Conservation (phyloP, 192 early-diverging fungal species). For the Coemansia sp. region DNA sequence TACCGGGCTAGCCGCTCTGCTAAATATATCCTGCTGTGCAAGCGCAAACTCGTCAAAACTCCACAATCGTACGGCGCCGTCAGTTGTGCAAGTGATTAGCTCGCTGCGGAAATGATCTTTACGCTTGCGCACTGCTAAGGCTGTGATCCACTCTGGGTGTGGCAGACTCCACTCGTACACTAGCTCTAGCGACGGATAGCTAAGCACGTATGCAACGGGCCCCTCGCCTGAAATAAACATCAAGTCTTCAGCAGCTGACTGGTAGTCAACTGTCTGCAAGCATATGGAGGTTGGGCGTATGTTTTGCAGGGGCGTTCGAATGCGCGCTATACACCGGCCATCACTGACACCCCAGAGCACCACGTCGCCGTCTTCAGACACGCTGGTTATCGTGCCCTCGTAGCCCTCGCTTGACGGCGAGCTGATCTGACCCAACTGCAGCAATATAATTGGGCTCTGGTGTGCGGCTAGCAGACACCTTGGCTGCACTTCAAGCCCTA, state of each 20-base stretch:
- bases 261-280: slow-evolving; percentile 42
- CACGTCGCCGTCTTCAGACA: slow-evolving; percentile 43
- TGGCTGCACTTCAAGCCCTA: slow-evolving; percentile 22
- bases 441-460: slow-evolving; percentile 25
- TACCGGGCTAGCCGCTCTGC: slow-evolving; percentile 29
- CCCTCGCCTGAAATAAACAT: slow-evolving; percentile 50
- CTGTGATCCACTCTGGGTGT: slow-evolving; percentile 49
- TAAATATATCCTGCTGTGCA: slow-evolving; percentile 43
- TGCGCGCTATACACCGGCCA: slow-evolving; percentile 47
- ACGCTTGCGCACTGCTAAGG: slow-evolving; percentile 41
- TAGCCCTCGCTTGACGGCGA: slow-evolving; percentile 33
- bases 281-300: slow-evolving; percentile 32
- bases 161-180: slow-evolving; percentile 47
- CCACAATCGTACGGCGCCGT: slow-evolving; percentile 51
- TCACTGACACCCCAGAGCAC: slow-evolving; percentile 44
- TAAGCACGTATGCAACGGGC: slow-evolving; percentile 26
- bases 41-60: slow-evolving; percentile 54
- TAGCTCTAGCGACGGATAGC: slow-evolving; percentile 47
- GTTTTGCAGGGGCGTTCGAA: slow-evolving; percentile 28
- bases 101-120: slow-evolving; percentile 47
- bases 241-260: slow-evolving; percentile 46
- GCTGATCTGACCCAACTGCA: slow-evolving; percentile 34
- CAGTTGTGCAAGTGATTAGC: slow-evolving; percentile 45
- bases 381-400: slow-evolving; percentile 42
- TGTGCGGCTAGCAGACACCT: slow-evolving; percentile 38